Evolutionary conservation across 108 stramenopile genomes (phyloP).

Genomic region (Chaetoceros muelleri): DNA sequence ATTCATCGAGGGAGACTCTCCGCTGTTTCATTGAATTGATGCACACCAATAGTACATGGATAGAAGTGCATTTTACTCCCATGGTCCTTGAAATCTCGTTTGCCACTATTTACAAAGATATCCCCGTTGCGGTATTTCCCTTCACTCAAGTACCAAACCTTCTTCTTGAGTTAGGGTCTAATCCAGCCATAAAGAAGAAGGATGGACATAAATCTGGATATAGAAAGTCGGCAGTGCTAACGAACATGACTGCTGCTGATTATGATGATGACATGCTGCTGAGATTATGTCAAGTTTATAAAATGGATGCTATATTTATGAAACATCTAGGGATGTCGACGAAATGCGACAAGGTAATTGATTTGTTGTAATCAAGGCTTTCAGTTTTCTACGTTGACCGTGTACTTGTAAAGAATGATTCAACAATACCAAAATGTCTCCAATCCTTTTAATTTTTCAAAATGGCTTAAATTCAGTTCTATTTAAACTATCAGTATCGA

Average conservation of each 20-base stretch:
- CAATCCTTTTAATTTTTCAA: no score
- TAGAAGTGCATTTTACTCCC: not conserved
- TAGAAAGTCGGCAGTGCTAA: not conserved
- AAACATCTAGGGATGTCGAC: not conserved
- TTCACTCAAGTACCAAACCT: not conserved
- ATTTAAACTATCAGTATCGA: no score
- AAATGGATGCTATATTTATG: not conserved
- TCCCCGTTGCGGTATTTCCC: not conserved
- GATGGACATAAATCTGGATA: not conserved
- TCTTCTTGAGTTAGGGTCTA: not conserved
- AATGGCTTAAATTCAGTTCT: no score
- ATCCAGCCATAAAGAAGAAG: not conserved
- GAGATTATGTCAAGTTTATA: not conserved
- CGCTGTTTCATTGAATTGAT: not conserved
- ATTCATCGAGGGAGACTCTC: not conserved
- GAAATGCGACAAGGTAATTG: not conserved
- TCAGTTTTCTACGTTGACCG: no score
- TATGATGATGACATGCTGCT: not conserved
- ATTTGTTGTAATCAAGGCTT: no score
- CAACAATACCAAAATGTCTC: no score
- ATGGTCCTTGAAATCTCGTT: not conserved
- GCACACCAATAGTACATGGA: not conserved
- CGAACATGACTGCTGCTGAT: not conserved
- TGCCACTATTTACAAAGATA: not conserved
- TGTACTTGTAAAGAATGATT: no score